Evolutionary conservation across 139 green algal species (phyloP), one percentile per base, ranked within the genome.

Genomic region (Chlorella vulgaris): DNA sequence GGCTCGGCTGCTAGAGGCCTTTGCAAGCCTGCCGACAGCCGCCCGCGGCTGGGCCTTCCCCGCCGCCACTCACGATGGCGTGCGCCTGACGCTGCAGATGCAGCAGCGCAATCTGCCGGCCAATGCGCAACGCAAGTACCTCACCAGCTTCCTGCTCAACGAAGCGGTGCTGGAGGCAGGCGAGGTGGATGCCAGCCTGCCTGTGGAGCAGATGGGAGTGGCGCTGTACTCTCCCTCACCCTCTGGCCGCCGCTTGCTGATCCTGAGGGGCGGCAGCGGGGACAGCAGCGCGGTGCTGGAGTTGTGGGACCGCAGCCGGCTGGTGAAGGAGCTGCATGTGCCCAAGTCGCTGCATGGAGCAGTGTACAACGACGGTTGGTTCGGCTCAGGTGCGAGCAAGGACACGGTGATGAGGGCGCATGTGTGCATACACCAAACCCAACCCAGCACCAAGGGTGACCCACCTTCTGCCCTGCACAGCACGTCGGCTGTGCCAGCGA

Each of bases 331-430:
- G 67, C 40, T 91, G 68, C 40, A 83, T 13, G 92, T 97, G n/a
- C 90, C 93, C 38, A 82, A 84, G 39, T 69, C 86, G 3, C 40
- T 96, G 33, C 95, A 98, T 74, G 93, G 95, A 2, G 31, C 82
- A 1, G 69, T 98, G 31, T 87, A 92, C 55, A 94, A 93, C 43
- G 95, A 98, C 69, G 90, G 89, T 60, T 97, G 93, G 91, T 98
- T 84, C 42, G 68, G 68, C 31, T 53, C 29, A 1, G 74, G 73
- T 51, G 71, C 24, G 51, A 0, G 33, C 1, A 10, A n/a, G 28
- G 19, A 10, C 47, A 15, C 47, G 10, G 47, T 55, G n/a, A n/a
- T n/a, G n/a, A n/a, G n/a, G n/a, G n/a, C n/a, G n/a, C n/a, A n/a
- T n/a, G n/a, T n/a, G n/a, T n/a, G n/a, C n/a, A n/a, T n/a, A n/a